Evolutionary conservation across 1,139 yeast species (phyloP), one percentile per base, ranked within the genome.

Genomic region (Williopsis jadinii): DNA sequence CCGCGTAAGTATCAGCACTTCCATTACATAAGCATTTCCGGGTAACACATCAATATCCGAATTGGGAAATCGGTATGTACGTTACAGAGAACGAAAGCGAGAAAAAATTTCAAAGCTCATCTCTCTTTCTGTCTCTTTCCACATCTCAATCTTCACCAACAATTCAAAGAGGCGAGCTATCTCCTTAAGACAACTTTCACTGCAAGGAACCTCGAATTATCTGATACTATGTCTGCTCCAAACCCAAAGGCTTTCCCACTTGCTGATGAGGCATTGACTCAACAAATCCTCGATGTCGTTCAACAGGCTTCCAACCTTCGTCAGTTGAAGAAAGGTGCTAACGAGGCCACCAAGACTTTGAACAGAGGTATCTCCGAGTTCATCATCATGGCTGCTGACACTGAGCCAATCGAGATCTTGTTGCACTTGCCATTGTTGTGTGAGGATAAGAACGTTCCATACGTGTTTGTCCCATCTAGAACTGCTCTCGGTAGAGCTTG

Each of bases 281-380:
- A 92, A 73, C 97, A 92, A 73, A 92, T 94, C 68, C 80, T 94
- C 66, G 98, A 92, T 63, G 90, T 94, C 63, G 94, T 86, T 60
- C 98, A 92, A 74, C 98, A 92, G 75, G 87, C 97, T 50, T 90
- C 95, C 61, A 90, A 86, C 73, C 80, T 92, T 69, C 88, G 97
- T 76, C 99, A 94, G 73, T 81, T 92, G 69, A 92, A 94, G 80
- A 92, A 92, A 72, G 99, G 99, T 70, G 98, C 98, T 55, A 92
- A 94, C 69, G 99, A 92, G 74, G 95, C 98, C 60, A 94, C 98
- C 74, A 92, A 94, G 79, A 92, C 98, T 60, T 80, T 92, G 72
- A 92, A 94, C 84, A 87, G 98, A 77, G 98, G 98, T 80, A 92
- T 94, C 63, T 85, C 97, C 59, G 98, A 92, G 74, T 92, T 94